Percentiles rank a stretch among this genome's conserved stretches.
Conservation (phyloP, 805 yeast genomes). For the Yamadazyma laniorum region DNA sequence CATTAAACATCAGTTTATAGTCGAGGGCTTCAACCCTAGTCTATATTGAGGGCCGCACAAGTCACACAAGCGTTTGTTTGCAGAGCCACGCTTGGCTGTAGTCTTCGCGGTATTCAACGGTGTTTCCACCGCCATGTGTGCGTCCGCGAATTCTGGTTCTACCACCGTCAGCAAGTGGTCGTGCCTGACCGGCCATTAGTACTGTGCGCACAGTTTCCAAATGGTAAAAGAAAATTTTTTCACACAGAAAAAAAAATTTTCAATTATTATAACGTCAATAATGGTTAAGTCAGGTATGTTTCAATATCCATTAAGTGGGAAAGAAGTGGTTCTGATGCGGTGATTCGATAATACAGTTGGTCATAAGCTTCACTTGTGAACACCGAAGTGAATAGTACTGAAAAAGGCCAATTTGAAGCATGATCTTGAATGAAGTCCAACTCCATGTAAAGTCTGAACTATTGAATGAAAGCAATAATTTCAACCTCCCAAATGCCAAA, state of each 20-base stretch:
- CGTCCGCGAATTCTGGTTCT: no score
- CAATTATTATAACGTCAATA: conserved; percentile 20
- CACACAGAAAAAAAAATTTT: conserved; percentile 8
- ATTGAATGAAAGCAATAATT: no score
- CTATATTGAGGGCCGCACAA: no score
- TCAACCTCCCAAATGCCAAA: no score
- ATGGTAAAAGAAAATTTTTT: conserved; percentile 6
- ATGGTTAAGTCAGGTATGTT: conserved; percentile 71
- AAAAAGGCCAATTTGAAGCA: not conserved
- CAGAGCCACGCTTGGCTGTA: no score
- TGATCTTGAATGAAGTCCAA: not conserved
- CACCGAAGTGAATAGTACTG: not conserved
- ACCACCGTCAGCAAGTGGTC: no score
- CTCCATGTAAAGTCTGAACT: no score
- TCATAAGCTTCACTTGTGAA: not conserved
- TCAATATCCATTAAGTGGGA: not conserved
- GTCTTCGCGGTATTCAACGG: no score
- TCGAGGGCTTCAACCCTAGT: conserved; percentile 8
- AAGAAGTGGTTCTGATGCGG: not conserved
- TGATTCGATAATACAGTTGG: not conserved
- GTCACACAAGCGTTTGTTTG: no score
- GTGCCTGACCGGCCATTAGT: conserved; percentile 2
- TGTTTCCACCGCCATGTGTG: no score
- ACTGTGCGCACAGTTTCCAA: not conserved
- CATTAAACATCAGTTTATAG: not conserved